Evolutionary conservation across 306 rosid species (phyloP), one percentile per base, ranked within the genome.

Genomic region (Acacia acuminata): DNA sequence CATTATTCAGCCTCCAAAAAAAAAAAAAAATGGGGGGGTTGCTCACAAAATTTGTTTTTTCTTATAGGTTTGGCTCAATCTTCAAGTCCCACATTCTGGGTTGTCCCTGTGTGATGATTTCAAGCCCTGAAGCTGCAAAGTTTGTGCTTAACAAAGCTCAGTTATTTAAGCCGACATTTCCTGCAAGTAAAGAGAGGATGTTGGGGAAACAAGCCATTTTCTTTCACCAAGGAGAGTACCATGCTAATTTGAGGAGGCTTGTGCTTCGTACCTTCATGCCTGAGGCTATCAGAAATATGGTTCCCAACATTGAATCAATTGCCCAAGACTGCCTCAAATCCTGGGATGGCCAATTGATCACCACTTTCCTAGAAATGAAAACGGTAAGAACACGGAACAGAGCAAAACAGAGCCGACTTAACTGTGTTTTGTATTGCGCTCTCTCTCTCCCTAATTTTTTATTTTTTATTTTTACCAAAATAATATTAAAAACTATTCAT

Each of bases 41-140:
- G 25, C 61, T 77, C 32, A 65, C 8, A 27, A 4, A 25, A 27
- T 34, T 76, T 79, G 58, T 25, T 25, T 36, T 73, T 12, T 76
- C 51, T 10, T 34, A 76, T 75, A 95, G 98, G 92, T 96, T 87
- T 83, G 99, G 99, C 22, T 83, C 97, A 11, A 89, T 96, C 87
- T 96, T 94, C 94, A 96, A 96, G 92, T 88, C 99, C 44, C 97
- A 96, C 94, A 92, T 96, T 87, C 72, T 96, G 84, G 99, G 99
- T 4, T 96, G 98, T 81, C 99, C 99, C 10, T 94, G 98, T 38
- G 97, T 92, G 82, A 94, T 96, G 99, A 85, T 92, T 79, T 92
- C 99, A 2, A 94, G 94, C 76, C 98, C 99, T 0, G 97, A 92
- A 40, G 99, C 98, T 6, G 99, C 91, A 0, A 96, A 90, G 71